Evolutionary conservation across 768 basidiomycete species (phyloP).

Genomic region (Pulveroboletus ravenelii): DNA sequence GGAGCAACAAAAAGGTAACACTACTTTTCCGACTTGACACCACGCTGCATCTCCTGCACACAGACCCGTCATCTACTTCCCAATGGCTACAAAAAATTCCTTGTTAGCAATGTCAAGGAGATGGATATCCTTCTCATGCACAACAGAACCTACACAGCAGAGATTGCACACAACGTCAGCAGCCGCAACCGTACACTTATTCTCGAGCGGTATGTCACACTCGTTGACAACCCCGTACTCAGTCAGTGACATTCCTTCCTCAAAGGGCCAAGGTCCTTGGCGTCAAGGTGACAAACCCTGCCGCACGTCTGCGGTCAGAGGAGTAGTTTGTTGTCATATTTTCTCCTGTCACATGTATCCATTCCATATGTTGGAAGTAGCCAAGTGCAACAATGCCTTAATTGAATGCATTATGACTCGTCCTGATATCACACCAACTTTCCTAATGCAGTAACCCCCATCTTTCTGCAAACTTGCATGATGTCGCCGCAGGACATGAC

Average conservation of each 20-base stretch:
- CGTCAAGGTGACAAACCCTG: constrained; percentile 91
- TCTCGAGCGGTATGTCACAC: constrained; percentile 68
- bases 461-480: constrained; percentile 9
- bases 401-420: constrained; percentile 17
- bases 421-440: not conserved
- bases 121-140: constrained; percentile 96
- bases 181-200: constrained; percentile 92
- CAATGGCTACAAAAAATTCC: constrained; percentile 92
- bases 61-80: constrained; percentile 94
- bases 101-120: constrained; percentile 91
- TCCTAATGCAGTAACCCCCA: constrained; percentile 27
- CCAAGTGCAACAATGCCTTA: constrained; percentile 45
- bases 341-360: constrained; percentile 41
- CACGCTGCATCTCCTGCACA: constrained; percentile 2
- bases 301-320: constrained; percentile 91
- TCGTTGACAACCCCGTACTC: not conserved
- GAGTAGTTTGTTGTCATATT: constrained; percentile 54
- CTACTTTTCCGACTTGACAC: not conserved
- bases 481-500: constrained; percentile 19
- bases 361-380: constrained; percentile 48
- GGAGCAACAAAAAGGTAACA: constrained; percentile 76
- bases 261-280: constrained; percentile 77
- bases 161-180: constrained; percentile 95
- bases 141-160: constrained; percentile 93
- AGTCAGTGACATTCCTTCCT: constrained; percentile 8